phyloP scores from a whole-genome alignment of 495 filamentous ascomycete species.

The Penicillium fimorum region DNA sequence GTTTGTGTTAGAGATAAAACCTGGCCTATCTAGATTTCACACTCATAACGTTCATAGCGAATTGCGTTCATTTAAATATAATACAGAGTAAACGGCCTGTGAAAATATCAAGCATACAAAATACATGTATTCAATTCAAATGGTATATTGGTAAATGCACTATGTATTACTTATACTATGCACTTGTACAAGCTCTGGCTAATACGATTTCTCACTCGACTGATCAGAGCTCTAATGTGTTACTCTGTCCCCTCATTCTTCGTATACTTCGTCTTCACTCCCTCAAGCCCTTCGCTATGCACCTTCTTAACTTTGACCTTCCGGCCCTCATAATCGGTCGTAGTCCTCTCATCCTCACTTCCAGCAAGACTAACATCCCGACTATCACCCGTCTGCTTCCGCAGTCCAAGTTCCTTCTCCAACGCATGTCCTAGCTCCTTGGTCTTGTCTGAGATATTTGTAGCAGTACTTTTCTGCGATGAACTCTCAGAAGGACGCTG shows the following conservation, averaged over 20 bases:
- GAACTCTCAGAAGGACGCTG: neutral
- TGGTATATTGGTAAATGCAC: neutral
- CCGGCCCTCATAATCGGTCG: conserved; percentile 13
- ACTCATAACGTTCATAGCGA: neutral
- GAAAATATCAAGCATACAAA: neutral
- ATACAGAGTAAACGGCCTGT: neutral
- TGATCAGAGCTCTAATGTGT: neutral
- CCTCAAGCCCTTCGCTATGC: conserved; percentile 27
- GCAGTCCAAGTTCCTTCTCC: conserved; percentile 63
- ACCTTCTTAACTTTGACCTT: conserved; percentile 14
- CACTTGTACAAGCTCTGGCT: neutral
- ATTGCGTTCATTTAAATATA: neutral
- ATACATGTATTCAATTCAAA: neutral
- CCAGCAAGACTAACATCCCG: conserved; percentile 64
- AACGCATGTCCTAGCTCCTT: conserved; percentile 24
- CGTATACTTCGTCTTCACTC: conserved; percentile 31
- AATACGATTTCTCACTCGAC: neutral
- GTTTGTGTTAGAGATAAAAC: neutral
- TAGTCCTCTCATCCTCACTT: conserved; percentile 50
- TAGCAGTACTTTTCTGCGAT: conserved; percentile 11
- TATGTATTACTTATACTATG: neutral
- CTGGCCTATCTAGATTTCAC: neutral
- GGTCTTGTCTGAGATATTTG: conserved; percentile 3
- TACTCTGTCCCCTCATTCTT: conserved; percentile 8
- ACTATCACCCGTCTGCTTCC: conserved; percentile 59